Conservation (phyloP, 352 stramenopile genomes). For the Globisporangium yorkense region DNA sequence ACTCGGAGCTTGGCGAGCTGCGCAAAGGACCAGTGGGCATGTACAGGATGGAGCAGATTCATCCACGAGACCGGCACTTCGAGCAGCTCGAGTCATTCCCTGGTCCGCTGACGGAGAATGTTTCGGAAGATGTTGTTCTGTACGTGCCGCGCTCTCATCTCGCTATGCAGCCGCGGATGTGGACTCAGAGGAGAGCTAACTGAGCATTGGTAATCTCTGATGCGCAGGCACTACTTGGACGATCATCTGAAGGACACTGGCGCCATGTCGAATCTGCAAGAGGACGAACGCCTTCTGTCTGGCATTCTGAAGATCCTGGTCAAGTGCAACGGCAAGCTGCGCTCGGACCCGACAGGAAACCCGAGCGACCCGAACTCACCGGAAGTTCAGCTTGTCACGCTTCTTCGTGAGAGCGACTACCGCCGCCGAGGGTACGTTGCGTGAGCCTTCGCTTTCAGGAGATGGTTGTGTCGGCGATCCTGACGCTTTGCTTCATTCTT, state of each 20-base stretch:
- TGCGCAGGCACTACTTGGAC: constrained; percentile 44
- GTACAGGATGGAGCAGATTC: constrained; percentile 76
- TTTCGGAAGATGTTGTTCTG: constrained; percentile 57
- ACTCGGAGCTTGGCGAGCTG: constrained; percentile 45
- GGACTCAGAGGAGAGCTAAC: not conserved
- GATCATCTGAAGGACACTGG: constrained; percentile 36
- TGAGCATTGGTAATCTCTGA: not conserved
- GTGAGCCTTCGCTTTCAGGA: not conserved
- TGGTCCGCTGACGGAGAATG: constrained; percentile 59
- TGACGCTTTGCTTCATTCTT: not conserved
- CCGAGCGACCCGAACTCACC: constrained; percentile 53
- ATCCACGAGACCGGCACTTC: constrained; percentile 62
- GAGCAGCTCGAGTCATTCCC: constrained; percentile 73
- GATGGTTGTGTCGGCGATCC: not conserved
- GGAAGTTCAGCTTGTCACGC: constrained; percentile 55
- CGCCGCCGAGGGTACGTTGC: constrained; percentile 40
- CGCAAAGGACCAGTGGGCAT: constrained; percentile 78
- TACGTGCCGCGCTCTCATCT: constrained; percentile 11
- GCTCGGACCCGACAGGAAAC: constrained; percentile 38
- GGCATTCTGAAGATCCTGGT: constrained; percentile 66
- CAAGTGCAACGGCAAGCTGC: constrained; percentile 76
- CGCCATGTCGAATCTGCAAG: constrained; percentile 26
- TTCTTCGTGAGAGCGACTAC: constrained; percentile 66
- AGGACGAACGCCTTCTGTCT: constrained; percentile 68
- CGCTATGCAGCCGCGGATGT: not conserved